Evolutionary conservation across 2,329 filamentous ascomycete species (phyloP).

Genomic region (Phialophora verrucosa): DNA sequence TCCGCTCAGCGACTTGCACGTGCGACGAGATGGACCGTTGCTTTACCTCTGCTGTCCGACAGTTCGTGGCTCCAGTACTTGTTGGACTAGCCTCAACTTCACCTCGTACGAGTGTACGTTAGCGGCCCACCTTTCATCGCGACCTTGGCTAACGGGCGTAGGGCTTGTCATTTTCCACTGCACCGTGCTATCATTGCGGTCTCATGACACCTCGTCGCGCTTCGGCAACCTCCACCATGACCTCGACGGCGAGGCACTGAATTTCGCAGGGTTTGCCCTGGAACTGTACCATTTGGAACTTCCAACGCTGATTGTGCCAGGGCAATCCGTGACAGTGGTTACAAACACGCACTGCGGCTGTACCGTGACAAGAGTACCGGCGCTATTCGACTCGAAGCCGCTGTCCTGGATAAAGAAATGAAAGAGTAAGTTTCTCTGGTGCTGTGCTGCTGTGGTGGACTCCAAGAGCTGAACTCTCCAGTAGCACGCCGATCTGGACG

Average conservation of each 20-base stretch:
- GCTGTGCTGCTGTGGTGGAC: background rate
- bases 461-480: constrained; percentile 16
- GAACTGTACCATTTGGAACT: background rate
- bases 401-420: constrained; percentile 58
- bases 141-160: constrained; percentile 36
- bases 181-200: constrained; percentile 63
- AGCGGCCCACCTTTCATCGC: constrained; percentile 17
- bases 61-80: constrained; percentile 25
- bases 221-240: constrained; percentile 54
- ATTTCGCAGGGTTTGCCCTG: constrained; percentile 56
- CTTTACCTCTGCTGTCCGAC: constrained; percentile 49
- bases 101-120: constrained; percentile 58
- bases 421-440: constrained; percentile 48
- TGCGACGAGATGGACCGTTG: constrained; percentile 47
- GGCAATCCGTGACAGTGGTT: constrained; percentile 58
- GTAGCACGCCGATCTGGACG: constrained; percentile 66
- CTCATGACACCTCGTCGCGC: constrained; percentile 56
- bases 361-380: constrained; percentile 59
- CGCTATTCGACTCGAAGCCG: constrained; percentile 63
- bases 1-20: constrained; percentile 55
- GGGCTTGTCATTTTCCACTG: constrained; percentile 64
- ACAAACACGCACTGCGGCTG: constrained; percentile 61
- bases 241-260: constrained; percentile 53
- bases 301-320: constrained; percentile 43
- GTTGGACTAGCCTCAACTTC: constrained; percentile 64